Evolutionary conservation across 2,329 filamentous ascomycete genomes (phyloP).

Genomic region (Pseudomassariella vexata): DNA sequence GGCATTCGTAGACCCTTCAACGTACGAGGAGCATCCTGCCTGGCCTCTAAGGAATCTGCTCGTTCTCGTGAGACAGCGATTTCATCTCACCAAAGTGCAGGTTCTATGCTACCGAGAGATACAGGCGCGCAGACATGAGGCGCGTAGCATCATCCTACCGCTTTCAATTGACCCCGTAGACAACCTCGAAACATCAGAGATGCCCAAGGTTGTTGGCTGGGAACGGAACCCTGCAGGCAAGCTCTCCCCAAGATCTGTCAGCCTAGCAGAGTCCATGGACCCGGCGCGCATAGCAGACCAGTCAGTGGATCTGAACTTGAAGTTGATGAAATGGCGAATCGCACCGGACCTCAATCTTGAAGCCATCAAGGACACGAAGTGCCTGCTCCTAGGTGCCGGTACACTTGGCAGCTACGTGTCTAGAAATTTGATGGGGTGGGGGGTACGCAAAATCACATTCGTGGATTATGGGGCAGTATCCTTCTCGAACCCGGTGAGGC

Average conservation of each 20-base stretch:
- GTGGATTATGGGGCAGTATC: constrained; percentile 91
- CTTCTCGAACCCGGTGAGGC: constrained; percentile 92
- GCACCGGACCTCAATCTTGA: constrained; percentile 84
- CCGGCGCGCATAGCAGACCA: constrained; percentile 82
- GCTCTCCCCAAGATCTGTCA: constrained; percentile 69
- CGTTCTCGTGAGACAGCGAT: constrained; percentile 76
- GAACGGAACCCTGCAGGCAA: constrained; percentile 78
- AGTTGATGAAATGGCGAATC: constrained; percentile 98
- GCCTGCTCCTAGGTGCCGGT: constrained; percentile 83
- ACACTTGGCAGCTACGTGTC: constrained; percentile 93
- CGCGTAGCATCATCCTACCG: constrained; percentile 73
- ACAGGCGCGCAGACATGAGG: constrained; percentile 69
- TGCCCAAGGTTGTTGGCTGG: constrained; percentile 95
- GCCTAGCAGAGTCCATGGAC: constrained; percentile 91
- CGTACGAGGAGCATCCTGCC: constrained; percentile 78
- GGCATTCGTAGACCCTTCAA: constrained; percentile 88
- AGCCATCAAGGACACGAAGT: constrained; percentile 81
- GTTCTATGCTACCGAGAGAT: constrained; percentile 88
- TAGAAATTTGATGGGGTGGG: constrained; percentile 89
- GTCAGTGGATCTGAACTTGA: constrained; percentile 91
- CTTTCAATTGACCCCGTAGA: constrained; percentile 49
- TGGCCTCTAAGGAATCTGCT: constrained; percentile 92
- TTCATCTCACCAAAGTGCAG: constrained; percentile 69
- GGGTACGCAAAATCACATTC: constrained; percentile 90
- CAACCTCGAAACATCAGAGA: constrained; percentile 38